These are phyloP conservation scores for Metarhizium album DNA, from an alignment of 2,329 filamentous ascomycete species.

Conservation along the genomic window DNA sequence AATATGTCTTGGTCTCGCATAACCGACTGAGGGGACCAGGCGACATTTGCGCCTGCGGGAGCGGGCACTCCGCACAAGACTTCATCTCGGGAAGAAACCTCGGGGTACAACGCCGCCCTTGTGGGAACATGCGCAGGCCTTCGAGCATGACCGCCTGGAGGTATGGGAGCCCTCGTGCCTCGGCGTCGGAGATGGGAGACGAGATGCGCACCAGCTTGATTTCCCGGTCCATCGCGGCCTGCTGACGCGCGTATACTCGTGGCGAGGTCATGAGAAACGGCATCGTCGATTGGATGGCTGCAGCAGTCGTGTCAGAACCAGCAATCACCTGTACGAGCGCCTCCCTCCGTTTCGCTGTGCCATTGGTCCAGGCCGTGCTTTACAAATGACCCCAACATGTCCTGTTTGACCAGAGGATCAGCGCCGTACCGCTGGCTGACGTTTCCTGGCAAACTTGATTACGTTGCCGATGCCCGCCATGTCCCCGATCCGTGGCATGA, in stretches of 20 bases:
- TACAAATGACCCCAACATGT: slow-evolving; percentile 4
- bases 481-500: slow-evolving; percentile 7
- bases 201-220: slow-evolving; percentile 13
- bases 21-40: neutral
- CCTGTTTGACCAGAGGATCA: neutral
- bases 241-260: slow-evolving; percentile 30
- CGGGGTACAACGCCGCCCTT: slow-evolving; percentile 18
- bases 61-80: neutral
- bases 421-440: slow-evolving; percentile 1
- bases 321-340: slow-evolving; percentile 4
- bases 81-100: slow-evolving; percentile 6
- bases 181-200: slow-evolving; percentile 20
- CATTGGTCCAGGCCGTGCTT: neutral
- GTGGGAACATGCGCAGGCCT: slow-evolving; percentile 20
- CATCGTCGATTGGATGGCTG: slow-evolving; percentile 36
- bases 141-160: slow-evolving; percentile 37
- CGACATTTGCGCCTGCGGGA: slow-evolving; percentile 1
- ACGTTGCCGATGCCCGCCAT: slow-evolving; percentile 4
- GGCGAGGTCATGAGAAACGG: slow-evolving; percentile 38
- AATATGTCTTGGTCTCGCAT: neutral
- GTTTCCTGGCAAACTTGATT: neutral
- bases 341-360: neutral
- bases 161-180: slow-evolving; percentile 28
- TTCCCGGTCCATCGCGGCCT: slow-evolving; percentile 15
- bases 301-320: slow-evolving; percentile 24